Percentiles rank a stretch among this genome's conserved stretches.
phyloP scores from a whole-genome alignment of 495 filamentous ascomycete genomes.

The Lasiosphaeria ovina region DNA sequence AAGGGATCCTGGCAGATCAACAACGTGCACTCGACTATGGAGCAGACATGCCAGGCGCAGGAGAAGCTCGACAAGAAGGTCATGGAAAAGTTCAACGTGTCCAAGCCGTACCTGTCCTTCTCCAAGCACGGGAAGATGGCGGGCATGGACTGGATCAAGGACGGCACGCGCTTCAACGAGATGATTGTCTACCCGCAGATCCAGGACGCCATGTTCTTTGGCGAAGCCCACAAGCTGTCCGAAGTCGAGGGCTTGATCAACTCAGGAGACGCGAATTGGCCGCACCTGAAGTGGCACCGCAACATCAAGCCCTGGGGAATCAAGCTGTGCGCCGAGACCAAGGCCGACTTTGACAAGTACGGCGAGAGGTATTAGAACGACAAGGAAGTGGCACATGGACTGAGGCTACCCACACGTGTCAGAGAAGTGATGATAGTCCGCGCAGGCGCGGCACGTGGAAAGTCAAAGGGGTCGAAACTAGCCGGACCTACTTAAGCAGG shows the following conservation, averaged over 20 bases:
- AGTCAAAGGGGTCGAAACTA: too few species aligned
- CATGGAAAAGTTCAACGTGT: neutral
- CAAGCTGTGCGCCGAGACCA: neutral
- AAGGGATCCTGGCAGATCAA: neutral
- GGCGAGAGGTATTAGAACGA: neutral
- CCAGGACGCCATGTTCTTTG: conserved; percentile 3
- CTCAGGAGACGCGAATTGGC: neutral
- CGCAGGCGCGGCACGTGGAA: too few species aligned
- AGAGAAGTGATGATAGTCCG: too few species aligned
- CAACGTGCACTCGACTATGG: neutral
- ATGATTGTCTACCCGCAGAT: neutral
- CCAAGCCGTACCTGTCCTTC: neutral
- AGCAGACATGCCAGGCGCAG: neutral
- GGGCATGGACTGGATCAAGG: neutral
- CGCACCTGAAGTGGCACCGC: neutral
- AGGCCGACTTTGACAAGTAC: neutral
- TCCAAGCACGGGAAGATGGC: neutral
- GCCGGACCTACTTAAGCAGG: too few species aligned
- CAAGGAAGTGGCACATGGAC: too few species aligned
- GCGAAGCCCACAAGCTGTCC: neutral
- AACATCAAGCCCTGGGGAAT: neutral
- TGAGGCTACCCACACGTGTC: too few species aligned
- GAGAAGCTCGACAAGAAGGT: conserved; percentile 1
- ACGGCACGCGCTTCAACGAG: neutral
- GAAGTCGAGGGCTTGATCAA: neutral